Base-by-base conservation (phyloP, 805 yeast genomes). In the Schizosaccharomyces cryophilus region DNA sequence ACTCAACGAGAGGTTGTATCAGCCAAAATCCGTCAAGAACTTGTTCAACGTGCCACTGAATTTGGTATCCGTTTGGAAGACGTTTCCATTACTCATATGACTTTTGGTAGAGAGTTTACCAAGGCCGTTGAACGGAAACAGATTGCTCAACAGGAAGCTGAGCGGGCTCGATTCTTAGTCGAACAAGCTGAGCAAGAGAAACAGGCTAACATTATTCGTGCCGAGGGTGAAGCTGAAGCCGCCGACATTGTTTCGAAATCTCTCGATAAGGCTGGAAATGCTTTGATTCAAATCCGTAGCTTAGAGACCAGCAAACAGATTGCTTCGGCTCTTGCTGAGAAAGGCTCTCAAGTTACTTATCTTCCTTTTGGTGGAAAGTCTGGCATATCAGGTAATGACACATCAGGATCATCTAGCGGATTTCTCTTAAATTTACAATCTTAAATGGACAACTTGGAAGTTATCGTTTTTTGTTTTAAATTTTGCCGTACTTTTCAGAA, bases 101-200 rank as follows among this genome's bases (percentile, higher is more conserved):
- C 96, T 0, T 93, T 93, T 72, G 97, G 98, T 61, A 80, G 78
- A 65, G 98, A 93, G 70, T 93, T 93, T 76, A 93, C 98, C 61
- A 89, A 86, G 73, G 97, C 98, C 42, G 98, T 93, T 63, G 98
- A 93, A 75, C 95, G 87, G 75, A 93, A 93, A 72, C 97, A 93
- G 74, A 94, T 93, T 73, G 98, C 98, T 40, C 98, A 93, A 75
- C 98, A 93, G 74, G 98, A 93, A 70, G 97, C 98, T 29, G 97
- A 93, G 76, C 80, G 98, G 66, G 96, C 97, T 63, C 85, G 84
- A 69, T 93, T 81, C 70, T 76, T 87, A 61, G 96, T 93, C 62
- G 96, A 89, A 70, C 85, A 85, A 70, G 97, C 97, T 7, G 96
- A 93, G 73, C 98, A 93, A 75, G 97, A 90, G 73, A 81, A 95